These are phyloP conservation scores for Huntiella decipiens DNA, from an alignment of 2,329 filamentous ascomycete species.

Conservation along the genomic window DNA sequence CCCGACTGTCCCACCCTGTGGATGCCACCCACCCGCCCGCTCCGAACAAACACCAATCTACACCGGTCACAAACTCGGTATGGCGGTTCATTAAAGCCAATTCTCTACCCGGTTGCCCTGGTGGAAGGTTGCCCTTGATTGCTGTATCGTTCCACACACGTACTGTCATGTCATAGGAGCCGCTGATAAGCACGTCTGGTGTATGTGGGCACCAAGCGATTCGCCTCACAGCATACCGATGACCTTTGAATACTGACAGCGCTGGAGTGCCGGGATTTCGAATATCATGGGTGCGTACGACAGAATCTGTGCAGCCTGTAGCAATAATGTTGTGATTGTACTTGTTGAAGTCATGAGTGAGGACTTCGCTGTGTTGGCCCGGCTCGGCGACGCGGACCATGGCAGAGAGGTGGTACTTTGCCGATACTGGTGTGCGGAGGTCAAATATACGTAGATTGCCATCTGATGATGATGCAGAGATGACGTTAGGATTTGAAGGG, in stretches of 20 bases:
- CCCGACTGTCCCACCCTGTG: constrained; percentile 80
- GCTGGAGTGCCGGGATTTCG: constrained; percentile 57
- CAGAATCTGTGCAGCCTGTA: constrained; percentile 71
- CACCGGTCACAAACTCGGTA: constrained; percentile 88
- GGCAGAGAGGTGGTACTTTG: constrained; percentile 70
- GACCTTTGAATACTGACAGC: constrained; percentile 55
- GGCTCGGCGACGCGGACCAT: constrained; percentile 49
- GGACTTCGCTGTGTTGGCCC: constrained; percentile 54
- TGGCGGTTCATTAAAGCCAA: constrained; percentile 79
- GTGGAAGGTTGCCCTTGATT: constrained; percentile 12
- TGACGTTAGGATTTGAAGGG: constrained; percentile 65
- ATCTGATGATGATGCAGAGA: constrained; percentile 79
- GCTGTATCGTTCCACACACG: constrained; percentile 66
- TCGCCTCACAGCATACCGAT: constrained; percentile 76
- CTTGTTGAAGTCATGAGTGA: constrained; percentile 99
- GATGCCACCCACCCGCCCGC: constrained; percentile 90
- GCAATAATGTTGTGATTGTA: constrained; percentile 74
- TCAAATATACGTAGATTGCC: constrained; percentile 82
- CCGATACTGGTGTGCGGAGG: constrained; percentile 65
- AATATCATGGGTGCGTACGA: constrained; percentile 80
- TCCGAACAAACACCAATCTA: constrained; percentile 96
- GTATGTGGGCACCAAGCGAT: constrained; percentile 87
- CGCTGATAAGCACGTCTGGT: constrained; percentile 69
- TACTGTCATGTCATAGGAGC: constrained; percentile 96
- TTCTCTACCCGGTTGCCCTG: constrained; percentile 39